Evolutionary conservation across 805 yeast species (phyloP).

Genomic region (Candida palmyrensis): DNA sequence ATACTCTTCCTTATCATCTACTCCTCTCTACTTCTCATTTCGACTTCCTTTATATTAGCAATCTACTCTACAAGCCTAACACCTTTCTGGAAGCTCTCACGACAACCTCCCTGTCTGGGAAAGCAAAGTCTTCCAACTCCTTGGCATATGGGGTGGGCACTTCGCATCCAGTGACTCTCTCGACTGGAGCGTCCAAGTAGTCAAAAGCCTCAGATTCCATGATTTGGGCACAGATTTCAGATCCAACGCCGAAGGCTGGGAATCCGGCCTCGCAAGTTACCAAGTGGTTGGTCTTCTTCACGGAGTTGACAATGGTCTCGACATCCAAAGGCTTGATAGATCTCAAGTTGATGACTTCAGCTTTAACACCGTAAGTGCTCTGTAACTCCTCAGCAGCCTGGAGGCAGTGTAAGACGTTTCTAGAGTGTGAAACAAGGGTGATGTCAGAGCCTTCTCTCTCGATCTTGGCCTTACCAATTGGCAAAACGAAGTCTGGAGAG

Average conservation of each 20-base stretch:
- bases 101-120: constrained; percentile 93
- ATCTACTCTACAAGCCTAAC: constrained; percentile 52
- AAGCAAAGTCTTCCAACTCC: constrained; percentile 95
- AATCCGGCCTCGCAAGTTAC: constrained; percentile 95
- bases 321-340: constrained; percentile 95
- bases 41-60: too few relatives aligned
- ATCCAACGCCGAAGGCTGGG: constrained; percentile 99
- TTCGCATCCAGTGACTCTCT: constrained; percentile 98
- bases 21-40: too few relatives aligned
- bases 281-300: constrained; percentile 95
- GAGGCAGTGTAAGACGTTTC: constrained; percentile 81
- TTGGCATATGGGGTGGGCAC: constrained; percentile 98
- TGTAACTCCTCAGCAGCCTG: constrained; percentile 87
- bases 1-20: too few relatives aligned
- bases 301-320: constrained; percentile 76
- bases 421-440: constrained; percentile 84
- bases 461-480: constrained; percentile 93
- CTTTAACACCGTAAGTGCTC: constrained; percentile 80
- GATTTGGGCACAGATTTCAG: constrained; percentile 94
- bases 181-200: constrained; percentile 96
- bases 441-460: constrained; percentile 92
- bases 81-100: constrained; percentile 83
- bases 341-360: constrained; percentile 93
- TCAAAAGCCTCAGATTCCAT: constrained; percentile 99
- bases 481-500: constrained; percentile 83